phyloP scores from a whole-genome alignment of 2,329 filamentous ascomycete species.

The Fonsecaea nubica region DNA sequence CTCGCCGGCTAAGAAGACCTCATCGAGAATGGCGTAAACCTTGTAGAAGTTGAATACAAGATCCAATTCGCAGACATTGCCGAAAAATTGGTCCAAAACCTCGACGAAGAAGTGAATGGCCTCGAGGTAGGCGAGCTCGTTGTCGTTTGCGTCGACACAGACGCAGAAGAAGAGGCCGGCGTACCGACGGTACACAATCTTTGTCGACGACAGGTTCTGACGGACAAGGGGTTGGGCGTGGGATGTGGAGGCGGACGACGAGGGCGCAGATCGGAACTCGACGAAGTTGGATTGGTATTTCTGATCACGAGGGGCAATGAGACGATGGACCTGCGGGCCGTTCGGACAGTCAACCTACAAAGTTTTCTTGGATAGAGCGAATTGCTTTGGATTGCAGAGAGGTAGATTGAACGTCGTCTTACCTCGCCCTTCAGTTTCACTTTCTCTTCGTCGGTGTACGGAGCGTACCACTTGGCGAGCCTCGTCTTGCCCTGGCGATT shows the following conservation, averaged over 20 bases:
- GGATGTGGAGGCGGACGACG: conserved; percentile 20
- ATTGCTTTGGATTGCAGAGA: background rate
- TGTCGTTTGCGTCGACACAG: conserved; percentile 98
- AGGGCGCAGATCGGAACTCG: conserved; percentile 65
- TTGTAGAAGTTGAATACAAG: conserved; percentile 77
- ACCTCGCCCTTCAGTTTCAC: conserved; percentile 98
- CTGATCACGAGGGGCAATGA: conserved; percentile 95
- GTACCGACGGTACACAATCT: conserved; percentile 96
- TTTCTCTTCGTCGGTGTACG: conserved; percentile 98
- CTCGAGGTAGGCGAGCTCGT: conserved; percentile 94
- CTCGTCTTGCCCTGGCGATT: conserved; percentile 98
- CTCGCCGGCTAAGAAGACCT: conserved; percentile 96
- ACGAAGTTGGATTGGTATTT: conserved; percentile 99
- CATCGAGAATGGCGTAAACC: conserved; percentile 97
- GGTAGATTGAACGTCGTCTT: conserved; percentile 43
- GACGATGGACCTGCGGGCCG: conserved; percentile 79
- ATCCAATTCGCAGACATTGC: conserved; percentile 98
- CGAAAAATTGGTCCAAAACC: conserved; percentile 97
- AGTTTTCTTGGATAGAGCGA: conserved; percentile 5
- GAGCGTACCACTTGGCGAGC: conserved; percentile 98
- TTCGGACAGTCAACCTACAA: background rate
- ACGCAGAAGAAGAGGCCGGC: conserved; percentile 99
- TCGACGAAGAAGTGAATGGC: conserved; percentile 99
- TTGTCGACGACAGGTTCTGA: conserved; percentile 61
- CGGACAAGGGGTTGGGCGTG: conserved; percentile 37